Conservation (phyloP, 495 filamentous ascomycete species). For the Astrothelium subdiscretum region DNA sequence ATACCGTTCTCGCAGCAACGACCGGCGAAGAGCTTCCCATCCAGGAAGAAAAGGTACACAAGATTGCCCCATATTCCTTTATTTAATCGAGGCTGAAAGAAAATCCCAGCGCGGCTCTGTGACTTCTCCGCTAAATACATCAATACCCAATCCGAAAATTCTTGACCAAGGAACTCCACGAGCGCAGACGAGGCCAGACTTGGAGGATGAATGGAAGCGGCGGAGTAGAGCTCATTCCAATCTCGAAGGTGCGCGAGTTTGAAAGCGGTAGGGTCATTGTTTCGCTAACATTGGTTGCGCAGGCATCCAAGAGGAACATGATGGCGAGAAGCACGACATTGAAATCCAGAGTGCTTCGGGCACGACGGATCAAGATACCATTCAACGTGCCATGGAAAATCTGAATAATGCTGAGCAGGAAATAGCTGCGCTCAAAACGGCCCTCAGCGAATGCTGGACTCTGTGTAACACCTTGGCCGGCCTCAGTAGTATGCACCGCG, state of each 20-base stretch:
- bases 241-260: constrained; percentile 54
- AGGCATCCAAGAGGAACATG: constrained; percentile 16
- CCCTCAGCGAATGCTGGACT: constrained; percentile 85
- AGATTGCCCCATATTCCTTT: constrained; percentile 10
- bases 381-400: constrained; percentile 20
- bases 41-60: constrained; percentile 20
- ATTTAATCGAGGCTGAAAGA: constrained; percentile 4
- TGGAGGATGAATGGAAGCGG: constrained; percentile 42
- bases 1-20: constrained; percentile 13
- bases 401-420: constrained; percentile 48
- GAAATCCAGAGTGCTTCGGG: constrained; percentile 13
- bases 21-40: constrained; percentile 8
- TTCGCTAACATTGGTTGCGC: constrained; percentile 7
- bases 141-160: constrained; percentile 34
- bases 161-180: constrained; percentile 65
- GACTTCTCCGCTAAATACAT: not conserved
- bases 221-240: constrained; percentile 39
- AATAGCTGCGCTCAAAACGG: constrained; percentile 58
- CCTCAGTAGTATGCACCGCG: constrained; percentile 73
- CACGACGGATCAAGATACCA: constrained; percentile 14
- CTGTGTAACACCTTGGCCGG: constrained; percentile 82
- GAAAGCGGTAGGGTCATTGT: constrained; percentile 17
- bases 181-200: constrained; percentile 64
- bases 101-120: not conserved
- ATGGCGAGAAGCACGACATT: constrained; percentile 7